Evolutionary conservation across 768 basidiomycete genomes (phyloP), one percentile per base, ranked within the genome.

Genomic region (Hygrocybe coccinea): DNA sequence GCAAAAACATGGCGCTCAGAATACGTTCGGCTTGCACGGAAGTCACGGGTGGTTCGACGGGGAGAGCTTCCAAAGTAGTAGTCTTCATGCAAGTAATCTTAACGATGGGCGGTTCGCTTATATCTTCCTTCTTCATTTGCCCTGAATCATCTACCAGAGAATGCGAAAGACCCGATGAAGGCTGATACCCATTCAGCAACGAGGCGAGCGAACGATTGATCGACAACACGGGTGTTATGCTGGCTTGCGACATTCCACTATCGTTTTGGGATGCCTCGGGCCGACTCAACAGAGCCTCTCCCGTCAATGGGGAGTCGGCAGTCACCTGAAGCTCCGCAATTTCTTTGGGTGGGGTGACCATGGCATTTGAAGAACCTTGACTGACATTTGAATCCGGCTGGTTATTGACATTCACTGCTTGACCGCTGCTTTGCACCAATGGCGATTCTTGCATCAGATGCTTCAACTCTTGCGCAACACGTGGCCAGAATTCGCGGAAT

Each of bases 1-100:
- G 75, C 5, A 91, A 57, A 57, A 85, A 85, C 5, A 71, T 71
- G 3, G 87, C 86, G 36, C 75, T 75, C 56, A 87, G 64, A 17
- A 69, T 62, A 2, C 54, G 45, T 10, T 62, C 56, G 25, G 49
- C 11, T 15, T 51, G 8, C 14, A 52, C 5, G 22, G 17, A 46
- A 3, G 15, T 2, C 11, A 12, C 21, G 29, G 29, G 29, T 29
- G 29, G 8, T 29, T 29, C 29, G 29, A 29, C 29, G 29, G 29
- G 29, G 4, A 29, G 29, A 29, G 29, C 8, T 29, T 29, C 29
- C 29, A 29, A 8, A 29, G n/a, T n/a, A n/a, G n/a, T n/a, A n/a
- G 29, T 29, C 29, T 4, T 29, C 29, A 8, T 29, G 29, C 4
- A 29, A 29, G 29, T 29, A 29, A 29, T 29, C 8, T 3, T 8